Evolutionary conservation across 2,329 filamentous ascomycete species (phyloP).

Genomic region (Neurospora crassa): DNA sequence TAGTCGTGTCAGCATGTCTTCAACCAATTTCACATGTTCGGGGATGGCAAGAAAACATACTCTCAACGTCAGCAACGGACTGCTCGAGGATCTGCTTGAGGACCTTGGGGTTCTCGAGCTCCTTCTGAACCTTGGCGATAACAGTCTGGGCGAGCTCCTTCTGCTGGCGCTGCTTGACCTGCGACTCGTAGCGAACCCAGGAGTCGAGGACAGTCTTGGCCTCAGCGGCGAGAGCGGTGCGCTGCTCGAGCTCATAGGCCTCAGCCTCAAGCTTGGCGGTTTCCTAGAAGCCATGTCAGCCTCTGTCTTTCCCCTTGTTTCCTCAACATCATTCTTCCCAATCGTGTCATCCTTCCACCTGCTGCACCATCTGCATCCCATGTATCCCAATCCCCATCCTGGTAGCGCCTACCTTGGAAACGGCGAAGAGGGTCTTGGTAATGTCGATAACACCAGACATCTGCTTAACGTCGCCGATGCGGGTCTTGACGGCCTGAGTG

Average conservation of each 20-base stretch:
- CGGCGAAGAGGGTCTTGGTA: conserved; percentile 93
- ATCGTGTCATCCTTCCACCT: not conserved
- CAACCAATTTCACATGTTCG: not conserved
- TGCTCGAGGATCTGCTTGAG: conserved; percentile 97
- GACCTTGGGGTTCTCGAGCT: conserved; percentile 94
- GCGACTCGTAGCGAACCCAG: conserved; percentile 96
- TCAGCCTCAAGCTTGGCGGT: conserved; percentile 92
- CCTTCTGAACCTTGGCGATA: conserved; percentile 97
- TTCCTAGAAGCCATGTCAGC: conserved; percentile 51
- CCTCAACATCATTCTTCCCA: conserved; percentile 4
- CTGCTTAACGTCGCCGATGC: conserved; percentile 91
- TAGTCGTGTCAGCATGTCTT: conserved; percentile 25
- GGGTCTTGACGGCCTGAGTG: conserved; percentile 86
- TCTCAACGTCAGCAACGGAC: conserved; percentile 92
- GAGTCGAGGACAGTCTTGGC: conserved; percentile 94
- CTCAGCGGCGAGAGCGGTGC: conserved; percentile 82
- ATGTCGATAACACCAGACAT: conserved; percentile 90
- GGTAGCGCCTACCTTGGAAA: conserved; percentile 71
- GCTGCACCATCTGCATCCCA: not conserved
- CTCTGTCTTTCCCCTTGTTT: conserved; percentile 5
- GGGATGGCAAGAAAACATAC: conserved; percentile 37
- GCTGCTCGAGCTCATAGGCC: conserved; percentile 95
- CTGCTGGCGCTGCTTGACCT: conserved; percentile 99
- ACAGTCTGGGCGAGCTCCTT: conserved; percentile 85
- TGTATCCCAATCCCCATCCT: not conserved